phyloP scores from a whole-genome alignment of 148 eudicot species.

The Pouteria glomerata region DNA sequence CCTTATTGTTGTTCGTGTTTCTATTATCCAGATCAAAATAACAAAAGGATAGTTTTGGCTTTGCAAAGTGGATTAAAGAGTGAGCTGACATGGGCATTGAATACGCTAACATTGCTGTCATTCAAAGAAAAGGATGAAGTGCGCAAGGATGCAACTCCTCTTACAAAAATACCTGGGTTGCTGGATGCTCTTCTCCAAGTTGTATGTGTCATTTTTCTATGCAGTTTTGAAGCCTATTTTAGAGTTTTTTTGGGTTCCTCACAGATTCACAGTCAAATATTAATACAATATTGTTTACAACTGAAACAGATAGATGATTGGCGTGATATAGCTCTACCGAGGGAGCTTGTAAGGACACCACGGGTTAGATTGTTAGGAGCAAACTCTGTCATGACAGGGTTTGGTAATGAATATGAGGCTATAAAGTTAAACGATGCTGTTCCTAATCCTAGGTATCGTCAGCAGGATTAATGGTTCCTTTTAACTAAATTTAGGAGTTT shows the following conservation, averaged over 20 bases:
- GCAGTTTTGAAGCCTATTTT: neutral
- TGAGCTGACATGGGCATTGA: slow-evolving; percentile 92
- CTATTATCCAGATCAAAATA: slow-evolving; percentile 72
- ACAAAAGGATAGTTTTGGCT: slow-evolving; percentile 90
- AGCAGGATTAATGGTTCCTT: neutral
- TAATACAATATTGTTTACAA: slow-evolving; percentile 9
- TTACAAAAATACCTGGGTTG: slow-evolving; percentile 83
- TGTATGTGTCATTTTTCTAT: slow-evolving; percentile 42
- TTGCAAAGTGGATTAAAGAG: slow-evolving; percentile 97
- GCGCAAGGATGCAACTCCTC: slow-evolving; percentile 90
- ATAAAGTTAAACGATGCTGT: slow-evolving; percentile 38
- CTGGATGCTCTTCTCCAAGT: slow-evolving; percentile 97
- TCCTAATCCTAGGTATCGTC: slow-evolving; percentile 46
- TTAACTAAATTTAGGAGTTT: neutral
- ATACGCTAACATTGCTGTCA: slow-evolving; percentile 80
- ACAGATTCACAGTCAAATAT: neutral
- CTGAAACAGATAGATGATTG: slow-evolving; percentile 85
- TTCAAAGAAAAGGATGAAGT: slow-evolving; percentile 96
- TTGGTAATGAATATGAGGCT: slow-evolving; percentile 74
- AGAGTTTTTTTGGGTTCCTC: neutral
- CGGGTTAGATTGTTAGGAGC: slow-evolving; percentile 72
- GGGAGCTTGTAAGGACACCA: slow-evolving; percentile 59
- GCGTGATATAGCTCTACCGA: slow-evolving; percentile 89
- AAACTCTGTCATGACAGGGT: slow-evolving; percentile 79
- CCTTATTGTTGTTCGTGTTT: neutral